Base-by-base conservation (phyloP, 2,329 filamentous ascomycete genomes). In the Neonectria neomacrospora region DNA sequence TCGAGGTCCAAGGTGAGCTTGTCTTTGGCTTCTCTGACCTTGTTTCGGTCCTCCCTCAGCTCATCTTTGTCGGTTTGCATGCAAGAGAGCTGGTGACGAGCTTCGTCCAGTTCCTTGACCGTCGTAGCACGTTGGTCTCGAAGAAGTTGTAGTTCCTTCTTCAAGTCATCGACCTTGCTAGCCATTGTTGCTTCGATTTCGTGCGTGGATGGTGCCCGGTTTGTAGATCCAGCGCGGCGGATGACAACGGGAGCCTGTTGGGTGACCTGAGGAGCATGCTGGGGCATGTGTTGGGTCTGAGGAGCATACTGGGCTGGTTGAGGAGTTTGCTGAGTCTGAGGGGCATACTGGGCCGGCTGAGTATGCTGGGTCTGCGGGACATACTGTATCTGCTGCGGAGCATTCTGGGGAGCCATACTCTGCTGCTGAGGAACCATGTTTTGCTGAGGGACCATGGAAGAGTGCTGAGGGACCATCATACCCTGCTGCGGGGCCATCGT, bases 11-110 rank as follows among this genome's bases (percentile, higher is more conserved):
- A 66, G 56, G 60, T 64, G 12, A 73, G 67, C 28, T 63, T 69
- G 12, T 73, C 71, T 6, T 63, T 61, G 16, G 68, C 65, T 3
- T 68, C 63, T 5, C 69, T 64, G 3, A 65, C 69, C 63, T 70
- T 71, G 65, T 70, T 71, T 4, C 70, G 65, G 55, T 71, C 71
- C 5, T 69, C 56, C 11, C 67, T 60, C 3, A 73, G 69, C 54
- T 73, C 70, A 14, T 73, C 70, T 26, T 72, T 73, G 57, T 73
- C 71, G 16, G 61, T 67, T n/a, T 73, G 70, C 32, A 71, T 58
- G 37, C 48, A 59, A 3, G 69, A 65, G n/a, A 73, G 64, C 30
- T 67, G 64, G 32, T 69, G 58, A 2, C 71, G 67, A 20, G 71
- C 69, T 7, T 73, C 71, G 4, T 71, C 65, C 1, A 73, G 65